Conservation (phyloP, 768 basidiomycete species). For the Saitozyma sp. region DNA sequence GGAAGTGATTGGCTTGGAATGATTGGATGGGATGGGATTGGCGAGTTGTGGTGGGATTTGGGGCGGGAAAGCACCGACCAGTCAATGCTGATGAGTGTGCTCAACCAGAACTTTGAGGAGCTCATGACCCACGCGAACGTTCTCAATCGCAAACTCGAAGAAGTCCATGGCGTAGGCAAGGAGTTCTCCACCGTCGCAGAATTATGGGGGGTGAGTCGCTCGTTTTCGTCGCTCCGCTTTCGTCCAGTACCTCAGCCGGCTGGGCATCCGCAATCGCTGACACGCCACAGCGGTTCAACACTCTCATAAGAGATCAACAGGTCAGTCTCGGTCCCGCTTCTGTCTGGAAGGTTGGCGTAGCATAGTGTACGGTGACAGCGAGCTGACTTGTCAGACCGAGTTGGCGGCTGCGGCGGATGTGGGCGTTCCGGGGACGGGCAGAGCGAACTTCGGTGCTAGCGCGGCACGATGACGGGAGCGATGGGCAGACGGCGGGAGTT, state of each 20-base stretch:
- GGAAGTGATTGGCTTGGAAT: background rate
- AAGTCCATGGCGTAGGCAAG: conserved; percentile 85
- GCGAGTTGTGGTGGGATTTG: background rate
- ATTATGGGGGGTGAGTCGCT: conserved; percentile 64
- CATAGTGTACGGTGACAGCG: background rate
- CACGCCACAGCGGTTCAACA: conserved; percentile 34
- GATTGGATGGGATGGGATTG: background rate
- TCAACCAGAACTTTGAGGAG: conserved; percentile 76
- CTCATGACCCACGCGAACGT: conserved; percentile 78
- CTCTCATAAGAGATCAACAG: conserved; percentile 49
- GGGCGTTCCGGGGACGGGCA: conserved; percentile 49
- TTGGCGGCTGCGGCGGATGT: conserved; percentile 27
- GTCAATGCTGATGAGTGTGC: background rate
- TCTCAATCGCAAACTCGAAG: conserved; percentile 86
- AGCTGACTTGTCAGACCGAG: conserved; percentile 20
- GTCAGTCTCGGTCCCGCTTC: conserved; percentile 18
- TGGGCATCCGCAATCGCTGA: background rate
- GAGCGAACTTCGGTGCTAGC: conserved; percentile 38
- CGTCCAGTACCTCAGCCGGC: too few relatives aligned
- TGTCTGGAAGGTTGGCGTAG: background rate
- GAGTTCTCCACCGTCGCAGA: conserved; percentile 87
- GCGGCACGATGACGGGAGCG: background rate
- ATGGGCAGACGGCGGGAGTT: too few relatives aligned
- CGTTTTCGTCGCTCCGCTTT: background rate
- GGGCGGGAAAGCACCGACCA: background rate